These are phyloP conservation scores for Clarireedia homoeocarpa DNA, from an alignment of 2,329 filamentous ascomycete species.

Conservation along the genomic window DNA sequence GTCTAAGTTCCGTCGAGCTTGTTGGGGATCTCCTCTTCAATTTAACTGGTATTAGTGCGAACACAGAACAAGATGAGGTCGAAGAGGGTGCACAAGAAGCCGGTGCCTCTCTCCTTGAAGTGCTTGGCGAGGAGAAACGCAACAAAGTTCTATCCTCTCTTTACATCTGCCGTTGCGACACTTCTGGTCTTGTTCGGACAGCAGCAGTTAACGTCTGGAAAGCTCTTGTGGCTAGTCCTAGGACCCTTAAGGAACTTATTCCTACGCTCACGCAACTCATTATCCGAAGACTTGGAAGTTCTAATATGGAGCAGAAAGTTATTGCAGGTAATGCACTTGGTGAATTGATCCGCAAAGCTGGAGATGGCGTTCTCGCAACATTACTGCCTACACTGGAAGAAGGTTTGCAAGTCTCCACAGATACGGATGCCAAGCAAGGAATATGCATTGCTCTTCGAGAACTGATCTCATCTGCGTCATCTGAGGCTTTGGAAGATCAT, in stretches of 20 bases:
- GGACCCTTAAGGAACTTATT: slow-evolving; percentile 88
- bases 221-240: slow-evolving; percentile 83
- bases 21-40: slow-evolving; percentile 97
- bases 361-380: slow-evolving; percentile 82
- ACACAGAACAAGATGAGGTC: slow-evolving; percentile 71
- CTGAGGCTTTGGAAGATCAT: slow-evolving; percentile 85
- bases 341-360: slow-evolving; percentile 93
- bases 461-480: slow-evolving; percentile 80
- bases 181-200: slow-evolving; percentile 79
- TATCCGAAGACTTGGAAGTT: slow-evolving; percentile 86
- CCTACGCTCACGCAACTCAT: slow-evolving; percentile 92
- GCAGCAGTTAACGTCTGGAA: slow-evolving; percentile 96
- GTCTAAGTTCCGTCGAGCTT: slow-evolving; percentile 94
- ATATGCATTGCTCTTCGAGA: slow-evolving; percentile 95
- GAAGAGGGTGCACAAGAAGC: slow-evolving; percentile 76
- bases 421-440: slow-evolving; percentile 89
- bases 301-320: slow-evolving; percentile 97
- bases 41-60: slow-evolving; percentile 84
- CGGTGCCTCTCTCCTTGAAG: slow-evolving; percentile 84
- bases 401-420: slow-evolving; percentile 77
- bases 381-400: slow-evolving; percentile 88
- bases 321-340: slow-evolving; percentile 96
- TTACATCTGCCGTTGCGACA: slow-evolving; percentile 97
- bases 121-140: slow-evolving; percentile 89
- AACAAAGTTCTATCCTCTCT: slow-evolving; percentile 96